Percentiles rank a stretch among this genome's conserved stretches.
Evolutionary conservation across 495 filamentous ascomycete species (phyloP).

Genomic region (Penicillium coffeae): DNA sequence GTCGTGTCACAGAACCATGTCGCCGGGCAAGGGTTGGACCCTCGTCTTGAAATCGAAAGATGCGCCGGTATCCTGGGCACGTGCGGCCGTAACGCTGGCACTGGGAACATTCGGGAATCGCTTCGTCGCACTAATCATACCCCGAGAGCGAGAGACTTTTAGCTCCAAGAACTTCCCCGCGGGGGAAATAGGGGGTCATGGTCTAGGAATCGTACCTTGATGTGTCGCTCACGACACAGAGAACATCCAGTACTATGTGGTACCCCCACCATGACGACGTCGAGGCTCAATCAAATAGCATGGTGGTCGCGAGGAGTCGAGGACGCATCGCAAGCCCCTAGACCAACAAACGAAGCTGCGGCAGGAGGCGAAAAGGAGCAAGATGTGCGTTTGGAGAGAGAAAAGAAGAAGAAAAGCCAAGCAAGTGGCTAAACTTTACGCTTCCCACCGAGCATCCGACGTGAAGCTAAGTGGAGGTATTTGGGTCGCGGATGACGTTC

Average conservation of each 20-base stretch:
- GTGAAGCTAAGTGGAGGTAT: too few relatives aligned
- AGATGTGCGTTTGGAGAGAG: neutral
- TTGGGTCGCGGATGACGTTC: too few relatives aligned
- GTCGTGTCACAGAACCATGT: conserved; percentile 18
- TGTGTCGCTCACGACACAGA: conserved; percentile 34
- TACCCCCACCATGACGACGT: conserved; percentile 32
- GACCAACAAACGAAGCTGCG: neutral
- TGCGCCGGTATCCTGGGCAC: conserved; percentile 35
- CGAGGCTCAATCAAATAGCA: conserved; percentile 8
- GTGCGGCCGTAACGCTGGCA: conserved; percentile 33
- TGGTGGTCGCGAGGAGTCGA: conserved; percentile 1
- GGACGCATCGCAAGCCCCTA: neutral
- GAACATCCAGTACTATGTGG: conserved; percentile 38
- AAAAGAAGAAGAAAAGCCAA: neutral
- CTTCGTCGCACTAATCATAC: conserved; percentile 30
- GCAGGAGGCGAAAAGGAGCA: neutral
- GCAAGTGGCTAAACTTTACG: too few relatives aligned
- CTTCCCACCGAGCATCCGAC: too few relatives aligned
- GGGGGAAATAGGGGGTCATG: too few relatives aligned
- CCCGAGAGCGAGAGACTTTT: neutral
- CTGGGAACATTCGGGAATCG: conserved; percentile 31
- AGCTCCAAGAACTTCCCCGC: neutral
- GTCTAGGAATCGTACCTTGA: conserved; percentile 20
- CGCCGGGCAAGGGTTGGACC: conserved; percentile 26
- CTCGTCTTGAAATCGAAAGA: conserved; percentile 37